Conservation (phyloP, 306 rosid species). For the Pterocarpus macrocarpus region DNA sequence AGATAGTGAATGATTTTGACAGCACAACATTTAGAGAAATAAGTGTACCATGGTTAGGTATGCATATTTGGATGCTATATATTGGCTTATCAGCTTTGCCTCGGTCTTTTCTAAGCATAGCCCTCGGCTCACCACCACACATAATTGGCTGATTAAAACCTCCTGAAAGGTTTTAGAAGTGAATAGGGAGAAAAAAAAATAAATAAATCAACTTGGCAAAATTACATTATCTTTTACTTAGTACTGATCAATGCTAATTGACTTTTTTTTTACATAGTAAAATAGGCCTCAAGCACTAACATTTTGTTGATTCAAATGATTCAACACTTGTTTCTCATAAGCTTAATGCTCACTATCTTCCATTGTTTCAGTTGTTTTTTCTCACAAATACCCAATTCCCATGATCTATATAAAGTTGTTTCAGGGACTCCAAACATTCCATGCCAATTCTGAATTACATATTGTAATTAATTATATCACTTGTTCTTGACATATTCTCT, state of each 20-base stretch:
- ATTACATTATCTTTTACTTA: not conserved
- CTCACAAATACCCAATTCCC: no score
- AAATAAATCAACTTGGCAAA: not conserved
- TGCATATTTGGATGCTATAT: conserved; percentile 82
- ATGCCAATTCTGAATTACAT: conserved; percentile 6
- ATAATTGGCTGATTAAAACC: conserved; percentile 97
- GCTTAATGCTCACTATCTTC: no score
- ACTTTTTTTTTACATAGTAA: not conserved
- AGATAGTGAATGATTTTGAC: not conserved
- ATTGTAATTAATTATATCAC: not conserved
- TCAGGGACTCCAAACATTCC: not conserved
- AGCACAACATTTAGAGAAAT: not conserved
- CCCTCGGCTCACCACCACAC: conserved; percentile 98
- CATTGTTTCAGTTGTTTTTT: no score
- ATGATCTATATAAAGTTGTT: no score
- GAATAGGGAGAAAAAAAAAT: not conserved
- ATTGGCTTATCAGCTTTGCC: conserved; percentile 93
- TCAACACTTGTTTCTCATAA: no score
- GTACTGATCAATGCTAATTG: not conserved
- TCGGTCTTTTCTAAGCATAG: conserved; percentile 72
- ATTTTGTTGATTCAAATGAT: no score
- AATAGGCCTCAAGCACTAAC: not conserved
- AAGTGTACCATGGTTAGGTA: conserved; percentile 79
- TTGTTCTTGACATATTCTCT: conserved; percentile 10
- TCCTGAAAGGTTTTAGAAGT: conserved; percentile 58